phyloP scores from a whole-genome alignment of 495 filamentous ascomycete genomes.

The Apiosordaria backusii region DNA sequence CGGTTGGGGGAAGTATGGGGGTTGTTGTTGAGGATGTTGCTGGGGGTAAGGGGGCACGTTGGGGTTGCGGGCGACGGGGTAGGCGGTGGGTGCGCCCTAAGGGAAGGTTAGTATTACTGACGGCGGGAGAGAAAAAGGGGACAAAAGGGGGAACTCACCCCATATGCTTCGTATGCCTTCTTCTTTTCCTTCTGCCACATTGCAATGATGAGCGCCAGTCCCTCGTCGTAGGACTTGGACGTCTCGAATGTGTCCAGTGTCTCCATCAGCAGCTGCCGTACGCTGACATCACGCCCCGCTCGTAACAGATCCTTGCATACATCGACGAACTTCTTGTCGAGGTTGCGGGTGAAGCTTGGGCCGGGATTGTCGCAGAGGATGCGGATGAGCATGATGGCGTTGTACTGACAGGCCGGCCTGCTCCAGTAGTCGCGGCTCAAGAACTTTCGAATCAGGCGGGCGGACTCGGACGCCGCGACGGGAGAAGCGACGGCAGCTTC shows the following conservation, averaged over 20 bases:
- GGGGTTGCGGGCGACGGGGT: background rate
- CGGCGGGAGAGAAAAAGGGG: background rate
- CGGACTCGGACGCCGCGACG: conserved; percentile 72
- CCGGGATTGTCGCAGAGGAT: conserved; percentile 94
- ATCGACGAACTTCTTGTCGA: conserved; percentile 75
- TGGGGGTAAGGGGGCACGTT: background rate
- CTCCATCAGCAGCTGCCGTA: conserved; percentile 81
- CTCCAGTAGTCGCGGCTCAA: conserved; percentile 61
- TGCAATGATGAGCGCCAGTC: conserved; percentile 59
- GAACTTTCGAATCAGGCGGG: conserved; percentile 74
- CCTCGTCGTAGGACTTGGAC: conserved; percentile 67
- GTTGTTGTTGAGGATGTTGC: background rate
- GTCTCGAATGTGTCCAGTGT: conserved; percentile 72
- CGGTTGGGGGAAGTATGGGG: conserved; percentile 18
- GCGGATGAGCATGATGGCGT: conserved; percentile 91
- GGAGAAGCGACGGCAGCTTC: conserved; percentile 92
- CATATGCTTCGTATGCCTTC: conserved; percentile 46
- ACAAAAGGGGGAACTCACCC: conserved; percentile 34
- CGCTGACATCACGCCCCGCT: conserved; percentile 65
- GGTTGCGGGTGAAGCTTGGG: conserved; percentile 76
- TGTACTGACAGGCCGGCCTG: conserved; percentile 76
- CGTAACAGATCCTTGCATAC: conserved; percentile 73
- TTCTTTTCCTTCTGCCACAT: conserved; percentile 92
- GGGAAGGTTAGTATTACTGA: background rate
- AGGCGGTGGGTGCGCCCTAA: background rate